Conservation (phyloP, 176 grass and related monocot genomes). For the Carex littledalei region DNA sequence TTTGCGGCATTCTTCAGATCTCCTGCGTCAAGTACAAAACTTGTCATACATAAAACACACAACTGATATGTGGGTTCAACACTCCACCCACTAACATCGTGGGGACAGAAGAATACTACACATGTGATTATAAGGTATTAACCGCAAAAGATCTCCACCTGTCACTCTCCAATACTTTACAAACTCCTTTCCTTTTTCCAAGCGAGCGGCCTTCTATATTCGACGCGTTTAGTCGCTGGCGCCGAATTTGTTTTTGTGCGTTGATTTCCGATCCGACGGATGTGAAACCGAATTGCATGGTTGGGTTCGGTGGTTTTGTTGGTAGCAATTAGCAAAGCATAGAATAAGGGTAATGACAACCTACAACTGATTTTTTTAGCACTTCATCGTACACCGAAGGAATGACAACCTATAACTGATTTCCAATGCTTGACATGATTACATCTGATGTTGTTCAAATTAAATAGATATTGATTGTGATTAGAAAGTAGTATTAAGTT, state of each 20-base stretch:
- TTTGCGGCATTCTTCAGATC: neutral
- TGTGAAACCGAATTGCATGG: neutral
- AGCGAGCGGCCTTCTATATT: neutral
- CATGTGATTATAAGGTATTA: neutral
- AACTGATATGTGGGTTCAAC: neutral
- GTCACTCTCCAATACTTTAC: neutral
- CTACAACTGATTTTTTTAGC: neutral
- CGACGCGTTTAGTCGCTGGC: constrained; percentile 7
- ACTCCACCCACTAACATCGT: neutral
- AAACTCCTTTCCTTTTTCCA: neutral
- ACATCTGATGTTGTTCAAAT: neutral
- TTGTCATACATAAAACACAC: neutral
- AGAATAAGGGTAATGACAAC: neutral
- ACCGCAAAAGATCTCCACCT: neutral
- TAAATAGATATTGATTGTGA: neutral
- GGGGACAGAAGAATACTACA: neutral
- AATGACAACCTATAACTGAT: neutral
- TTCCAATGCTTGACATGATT: neutral
- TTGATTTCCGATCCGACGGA: constrained; percentile 1
- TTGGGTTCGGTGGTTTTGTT: neutral
- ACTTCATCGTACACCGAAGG: neutral
- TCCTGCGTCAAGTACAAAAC: neutral
- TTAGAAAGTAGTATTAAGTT: neutral
- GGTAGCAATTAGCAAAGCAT: neutral
- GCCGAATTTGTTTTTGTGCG: neutral